These are phyloP conservation scores for Fomitopsis schrenkii DNA, from an alignment of 1,284 basidiomycete genomes.

Conservation along the genomic window DNA sequence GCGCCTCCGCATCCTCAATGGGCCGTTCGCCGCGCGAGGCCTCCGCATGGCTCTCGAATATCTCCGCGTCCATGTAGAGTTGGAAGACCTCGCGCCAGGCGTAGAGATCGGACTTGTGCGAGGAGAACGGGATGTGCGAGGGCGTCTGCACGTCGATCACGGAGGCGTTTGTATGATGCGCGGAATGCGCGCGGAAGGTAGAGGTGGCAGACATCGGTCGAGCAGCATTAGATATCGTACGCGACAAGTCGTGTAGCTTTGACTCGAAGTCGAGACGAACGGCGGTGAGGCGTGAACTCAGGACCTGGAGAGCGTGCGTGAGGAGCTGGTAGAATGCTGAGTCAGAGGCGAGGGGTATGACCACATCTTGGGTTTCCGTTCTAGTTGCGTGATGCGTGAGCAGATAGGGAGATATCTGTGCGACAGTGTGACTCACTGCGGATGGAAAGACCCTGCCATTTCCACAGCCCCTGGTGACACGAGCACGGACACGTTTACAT, in stretches of 20 bases:
- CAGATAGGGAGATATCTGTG: no score
- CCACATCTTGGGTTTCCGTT: constrained; percentile 46
- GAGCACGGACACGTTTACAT: not conserved
- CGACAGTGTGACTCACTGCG: not conserved
- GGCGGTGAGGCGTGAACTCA: constrained; percentile 61
- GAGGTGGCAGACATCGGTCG: constrained; percentile 50
- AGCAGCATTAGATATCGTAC: constrained; percentile 55
- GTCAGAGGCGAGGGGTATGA: constrained; percentile 83
- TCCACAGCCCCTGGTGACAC: not conserved
- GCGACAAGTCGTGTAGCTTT: constrained; percentile 59
- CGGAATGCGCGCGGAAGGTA: constrained; percentile 45
- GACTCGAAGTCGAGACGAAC: constrained; percentile 64
- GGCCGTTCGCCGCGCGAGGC: constrained; percentile 70
- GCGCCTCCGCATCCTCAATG: constrained; percentile 70
- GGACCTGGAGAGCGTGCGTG: constrained; percentile 64
- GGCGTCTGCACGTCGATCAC: constrained; percentile 16
- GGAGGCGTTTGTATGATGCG: constrained; percentile 37
- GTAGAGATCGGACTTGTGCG: constrained; percentile 70
- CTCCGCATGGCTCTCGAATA: constrained; percentile 84
- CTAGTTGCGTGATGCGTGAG: not conserved
- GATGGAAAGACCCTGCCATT: not conserved
- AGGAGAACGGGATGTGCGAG: constrained; percentile 12
- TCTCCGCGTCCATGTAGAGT: constrained; percentile 82
- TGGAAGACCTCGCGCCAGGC: constrained; percentile 91
- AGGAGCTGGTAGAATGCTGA: constrained; percentile 81